Conservation (phyloP, 2,329 filamentous ascomycete species). For the Bertia moriformis region DNA sequence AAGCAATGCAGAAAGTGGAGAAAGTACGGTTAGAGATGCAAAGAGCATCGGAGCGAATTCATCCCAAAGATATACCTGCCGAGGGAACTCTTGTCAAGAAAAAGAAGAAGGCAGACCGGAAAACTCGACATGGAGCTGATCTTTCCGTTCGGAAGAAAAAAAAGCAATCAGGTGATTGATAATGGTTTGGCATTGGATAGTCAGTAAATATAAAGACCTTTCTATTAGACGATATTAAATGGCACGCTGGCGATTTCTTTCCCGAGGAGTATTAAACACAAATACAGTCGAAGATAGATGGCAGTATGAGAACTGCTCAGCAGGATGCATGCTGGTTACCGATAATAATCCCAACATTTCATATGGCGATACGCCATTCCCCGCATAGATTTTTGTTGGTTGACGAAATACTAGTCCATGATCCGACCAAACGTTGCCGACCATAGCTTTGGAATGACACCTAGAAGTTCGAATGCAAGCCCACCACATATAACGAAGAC, state of each 20-base stretch:
- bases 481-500: constrained; percentile 50
- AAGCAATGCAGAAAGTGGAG: constrained; percentile 5
- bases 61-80: constrained; percentile 21
- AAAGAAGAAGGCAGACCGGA: constrained; percentile 26
- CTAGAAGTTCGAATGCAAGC: constrained; percentile 38
- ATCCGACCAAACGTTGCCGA: constrained; percentile 7
- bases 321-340: too few species aligned
- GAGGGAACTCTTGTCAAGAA: constrained; percentile 26
- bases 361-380: too few species aligned
- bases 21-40: constrained; percentile 11
- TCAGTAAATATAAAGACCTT: too few species aligned
- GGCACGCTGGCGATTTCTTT: too few species aligned
- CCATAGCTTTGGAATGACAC: constrained; percentile 24
- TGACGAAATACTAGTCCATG: too few species aligned
- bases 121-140: constrained; percentile 8
- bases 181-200: too few species aligned
- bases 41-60: constrained; percentile 26
- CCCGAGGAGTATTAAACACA: too few species aligned
- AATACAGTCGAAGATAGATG: too few species aligned
- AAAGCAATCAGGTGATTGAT: constrained; percentile 4
- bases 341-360: too few species aligned
- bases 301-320: too few species aligned
- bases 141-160: constrained; percentile 3
- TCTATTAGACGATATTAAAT: too few species aligned
- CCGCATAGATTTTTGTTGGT: too few species aligned